phyloP scores from a whole-genome alignment of 1,284 basidiomycete genomes.

The Sanghuangporus baumii region DNA sequence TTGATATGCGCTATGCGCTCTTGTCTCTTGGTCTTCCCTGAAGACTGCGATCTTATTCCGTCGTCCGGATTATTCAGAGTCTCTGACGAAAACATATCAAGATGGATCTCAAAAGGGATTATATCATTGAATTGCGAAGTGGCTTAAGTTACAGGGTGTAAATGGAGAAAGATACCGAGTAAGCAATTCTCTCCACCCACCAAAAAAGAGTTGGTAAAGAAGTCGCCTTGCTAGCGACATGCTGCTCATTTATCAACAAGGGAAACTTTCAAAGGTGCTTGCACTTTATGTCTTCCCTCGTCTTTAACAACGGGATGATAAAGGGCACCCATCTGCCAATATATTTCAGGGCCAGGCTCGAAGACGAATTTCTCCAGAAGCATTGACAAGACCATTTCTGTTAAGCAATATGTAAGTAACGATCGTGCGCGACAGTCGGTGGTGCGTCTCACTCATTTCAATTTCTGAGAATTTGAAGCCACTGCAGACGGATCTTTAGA shows the following conservation, averaged over 20 bases:
- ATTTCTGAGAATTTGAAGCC: slow-evolving; percentile 18
- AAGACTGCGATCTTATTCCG: too few relatives aligned
- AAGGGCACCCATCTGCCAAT: slow-evolving; percentile 8
- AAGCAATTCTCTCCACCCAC: too few relatives aligned
- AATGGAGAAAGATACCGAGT: too few relatives aligned
- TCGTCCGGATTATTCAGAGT: too few relatives aligned
- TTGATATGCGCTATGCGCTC: too few relatives aligned
- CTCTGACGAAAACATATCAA: too few relatives aligned
- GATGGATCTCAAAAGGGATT: too few relatives aligned
- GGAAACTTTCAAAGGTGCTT: slow-evolving; percentile 13
- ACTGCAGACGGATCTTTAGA: neutral
- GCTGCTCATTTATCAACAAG: neutral
- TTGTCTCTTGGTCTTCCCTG: too few relatives aligned
- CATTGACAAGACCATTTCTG: slow-evolving; percentile 13
- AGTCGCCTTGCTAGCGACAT: neutral
- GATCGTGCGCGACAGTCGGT: too few relatives aligned
- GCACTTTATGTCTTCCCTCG: neutral
- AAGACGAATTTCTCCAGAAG: slow-evolving; percentile 16
- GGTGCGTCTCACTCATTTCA: slow-evolving; percentile 12
- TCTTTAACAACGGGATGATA: slow-evolving; percentile 3
- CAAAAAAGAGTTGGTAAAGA: too few relatives aligned
- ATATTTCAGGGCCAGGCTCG: slow-evolving; percentile 4
- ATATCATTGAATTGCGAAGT: too few relatives aligned
- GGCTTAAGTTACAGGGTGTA: too few relatives aligned
- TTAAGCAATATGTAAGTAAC: neutral